Percentiles rank a stretch among this genome's conserved stretches.
Evolutionary conservation across 805 yeast genomes (phyloP).

Genomic region (Grigorovia transvaalensis): DNA sequence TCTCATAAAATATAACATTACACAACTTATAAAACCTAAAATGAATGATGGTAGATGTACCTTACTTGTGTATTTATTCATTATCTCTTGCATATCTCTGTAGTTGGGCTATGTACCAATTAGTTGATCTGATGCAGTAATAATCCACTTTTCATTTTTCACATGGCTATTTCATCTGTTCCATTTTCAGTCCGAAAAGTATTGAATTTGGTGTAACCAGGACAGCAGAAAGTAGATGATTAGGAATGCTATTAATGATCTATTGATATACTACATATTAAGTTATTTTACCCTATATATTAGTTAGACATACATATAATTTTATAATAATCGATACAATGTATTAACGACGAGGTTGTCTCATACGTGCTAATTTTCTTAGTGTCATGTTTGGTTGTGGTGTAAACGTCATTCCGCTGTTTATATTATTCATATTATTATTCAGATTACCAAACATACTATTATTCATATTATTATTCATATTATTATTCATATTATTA

Average conservation of each 20-base stretch:
- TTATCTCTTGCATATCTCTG: not conserved
- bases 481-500: not conserved
- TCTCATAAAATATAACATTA: conserved; percentile 1
- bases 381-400: conserved; percentile 4
- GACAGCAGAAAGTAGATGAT: too few species aligned
- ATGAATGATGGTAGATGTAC: conserved; percentile 5
- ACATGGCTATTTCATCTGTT: too few species aligned
- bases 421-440: not conserved
- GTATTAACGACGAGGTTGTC: conserved; percentile 18
- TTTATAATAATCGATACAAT: not conserved
- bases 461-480: not conserved
- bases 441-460: too few species aligned
- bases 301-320: not conserved
- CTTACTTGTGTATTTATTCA: not conserved
- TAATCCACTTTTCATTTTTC: not conserved
- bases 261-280: not conserved
- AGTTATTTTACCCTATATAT: too few species aligned
- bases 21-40: conserved; percentile 4
- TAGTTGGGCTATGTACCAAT: too few species aligned
- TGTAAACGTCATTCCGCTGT: not conserved
- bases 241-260: too few species aligned
- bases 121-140: not conserved
- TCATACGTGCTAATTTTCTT: conserved; percentile 25
- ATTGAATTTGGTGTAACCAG: too few species aligned
- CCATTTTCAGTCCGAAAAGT: too few species aligned